These are phyloP conservation scores for Kwoniella bestiolae DNA, from an alignment of 768 basidiomycete genomes.

Conservation along the genomic window DNA sequence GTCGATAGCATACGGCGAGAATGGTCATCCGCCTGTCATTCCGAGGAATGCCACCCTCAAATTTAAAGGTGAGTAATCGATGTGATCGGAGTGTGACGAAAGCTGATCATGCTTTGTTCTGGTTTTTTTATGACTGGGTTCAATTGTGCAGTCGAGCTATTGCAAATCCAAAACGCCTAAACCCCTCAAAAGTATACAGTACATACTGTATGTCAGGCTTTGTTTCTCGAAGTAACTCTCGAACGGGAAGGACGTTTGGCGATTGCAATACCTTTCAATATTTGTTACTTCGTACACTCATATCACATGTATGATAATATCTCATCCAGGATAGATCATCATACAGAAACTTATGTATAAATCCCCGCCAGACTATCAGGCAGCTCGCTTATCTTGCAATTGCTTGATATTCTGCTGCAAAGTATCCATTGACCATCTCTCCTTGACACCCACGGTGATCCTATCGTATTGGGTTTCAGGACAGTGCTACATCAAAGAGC, in stretches of 20 bases:
- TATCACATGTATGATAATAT: no score
- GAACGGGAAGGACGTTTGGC: no score
- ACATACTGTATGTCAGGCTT: no score
- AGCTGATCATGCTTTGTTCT: not conserved
- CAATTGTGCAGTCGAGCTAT: not conserved
- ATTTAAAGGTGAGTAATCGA: not conserved
- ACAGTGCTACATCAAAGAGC: constrained; percentile 6
- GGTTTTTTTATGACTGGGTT: no score
- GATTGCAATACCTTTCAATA: no score
- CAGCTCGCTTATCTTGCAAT: not conserved
- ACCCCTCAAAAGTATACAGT: no score
- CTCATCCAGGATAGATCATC: no score
- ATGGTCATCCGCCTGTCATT: constrained; percentile 58
- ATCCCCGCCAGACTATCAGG: not conserved
- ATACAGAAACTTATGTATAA: not conserved
- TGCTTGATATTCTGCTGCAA: constrained; percentile 1
- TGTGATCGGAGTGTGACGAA: not conserved
- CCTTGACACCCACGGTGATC: not conserved
- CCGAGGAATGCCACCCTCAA: constrained; percentile 50
- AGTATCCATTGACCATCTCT: not conserved
- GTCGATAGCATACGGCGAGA: constrained; percentile 36
- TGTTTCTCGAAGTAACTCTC: no score
- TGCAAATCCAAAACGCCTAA: not conserved
- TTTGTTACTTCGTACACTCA: no score
- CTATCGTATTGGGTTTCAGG: constrained; percentile 12